Conservation (phyloP, 129 eudicot genomes). For the Escallonia herrerae region DNA sequence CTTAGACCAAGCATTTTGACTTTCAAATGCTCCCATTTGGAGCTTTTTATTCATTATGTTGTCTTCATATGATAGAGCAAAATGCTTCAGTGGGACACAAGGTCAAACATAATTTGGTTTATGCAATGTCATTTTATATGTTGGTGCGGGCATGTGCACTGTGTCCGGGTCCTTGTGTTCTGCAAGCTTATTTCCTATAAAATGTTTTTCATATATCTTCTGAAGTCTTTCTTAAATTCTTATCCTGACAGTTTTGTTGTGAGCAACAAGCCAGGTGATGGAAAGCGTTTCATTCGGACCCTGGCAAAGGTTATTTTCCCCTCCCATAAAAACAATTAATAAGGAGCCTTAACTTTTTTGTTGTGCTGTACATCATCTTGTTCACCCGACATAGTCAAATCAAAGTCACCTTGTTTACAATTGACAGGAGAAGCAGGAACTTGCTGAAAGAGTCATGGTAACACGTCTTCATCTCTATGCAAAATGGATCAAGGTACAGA, state of each 20-base stretch:
- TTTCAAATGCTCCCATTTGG: too few species aligned
- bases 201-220: too few species aligned
- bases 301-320: slow-evolving; percentile 61
- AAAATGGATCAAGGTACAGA: slow-evolving; percentile 77
- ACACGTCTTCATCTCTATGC: slow-evolving; percentile 92
- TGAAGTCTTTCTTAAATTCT: too few species aligned
- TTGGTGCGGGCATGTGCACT: too few species aligned
- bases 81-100: too few species aligned
- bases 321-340: too few species aligned
- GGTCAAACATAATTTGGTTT: too few species aligned
- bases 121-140: too few species aligned
- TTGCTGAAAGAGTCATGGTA: slow-evolving; percentile 94
- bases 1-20: too few species aligned
- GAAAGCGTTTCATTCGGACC: slow-evolving; percentile 64
- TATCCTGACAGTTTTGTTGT: slow-evolving; percentile 49
- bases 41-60: too few species aligned
- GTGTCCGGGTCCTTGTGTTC: neutral
- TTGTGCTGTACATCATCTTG: neutral
- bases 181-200: too few species aligned
- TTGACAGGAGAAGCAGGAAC: slow-evolving; percentile 75
- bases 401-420: neutral
- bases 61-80: too few species aligned
- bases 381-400: neutral
- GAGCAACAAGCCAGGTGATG: slow-evolving; percentile 60
- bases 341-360: neutral